These are phyloP conservation scores for Graphiopsis chlorocephala DNA, from an alignment of 2,329 filamentous ascomycete genomes.

Conservation along the genomic window DNA sequence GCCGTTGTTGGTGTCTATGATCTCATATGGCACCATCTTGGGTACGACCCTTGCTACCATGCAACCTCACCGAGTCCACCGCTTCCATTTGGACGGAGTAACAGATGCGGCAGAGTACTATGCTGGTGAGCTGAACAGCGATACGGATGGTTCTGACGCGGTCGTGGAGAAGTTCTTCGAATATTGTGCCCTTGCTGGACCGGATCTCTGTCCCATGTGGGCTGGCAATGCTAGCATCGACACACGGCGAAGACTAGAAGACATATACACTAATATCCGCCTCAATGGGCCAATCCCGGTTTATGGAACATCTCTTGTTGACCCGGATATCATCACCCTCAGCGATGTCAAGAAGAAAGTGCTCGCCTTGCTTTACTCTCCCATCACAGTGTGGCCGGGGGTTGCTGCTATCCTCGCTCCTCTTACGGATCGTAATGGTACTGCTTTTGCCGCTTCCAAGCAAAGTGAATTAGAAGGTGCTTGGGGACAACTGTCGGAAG, in stretches of 20 bases:
- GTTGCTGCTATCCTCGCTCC: background rate
- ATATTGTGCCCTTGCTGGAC: too few relatives aligned
- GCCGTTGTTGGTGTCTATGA: background rate
- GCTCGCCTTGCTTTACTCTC: background rate
- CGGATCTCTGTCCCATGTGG: background rate
- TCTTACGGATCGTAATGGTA: background rate
- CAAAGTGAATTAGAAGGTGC: background rate
- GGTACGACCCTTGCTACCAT: slow-evolving; percentile 40
- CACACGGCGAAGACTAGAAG: background rate
- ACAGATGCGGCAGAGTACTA: slow-evolving; percentile 1
- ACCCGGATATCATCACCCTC: background rate
- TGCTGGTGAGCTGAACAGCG: background rate
- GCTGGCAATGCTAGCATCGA: background rate
- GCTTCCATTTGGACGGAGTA: slow-evolving; percentile 41
- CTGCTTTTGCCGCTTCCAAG: background rate
- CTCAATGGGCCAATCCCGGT: background rate
- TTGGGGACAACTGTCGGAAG: background rate
- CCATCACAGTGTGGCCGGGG: background rate
- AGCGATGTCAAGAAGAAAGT: background rate
- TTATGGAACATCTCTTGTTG: background rate
- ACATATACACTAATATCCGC: background rate
- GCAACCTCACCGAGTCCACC: slow-evolving; percentile 36
- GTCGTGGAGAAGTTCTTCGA: too few relatives aligned
- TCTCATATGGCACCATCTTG: background rate
- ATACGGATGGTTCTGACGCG: background rate